Percentiles rank a stretch among this genome's conserved stretches.
Evolutionary conservation across 1,284 basidiomycete genomes (phyloP).

Genomic region (Exobasidium rhododendri): DNA sequence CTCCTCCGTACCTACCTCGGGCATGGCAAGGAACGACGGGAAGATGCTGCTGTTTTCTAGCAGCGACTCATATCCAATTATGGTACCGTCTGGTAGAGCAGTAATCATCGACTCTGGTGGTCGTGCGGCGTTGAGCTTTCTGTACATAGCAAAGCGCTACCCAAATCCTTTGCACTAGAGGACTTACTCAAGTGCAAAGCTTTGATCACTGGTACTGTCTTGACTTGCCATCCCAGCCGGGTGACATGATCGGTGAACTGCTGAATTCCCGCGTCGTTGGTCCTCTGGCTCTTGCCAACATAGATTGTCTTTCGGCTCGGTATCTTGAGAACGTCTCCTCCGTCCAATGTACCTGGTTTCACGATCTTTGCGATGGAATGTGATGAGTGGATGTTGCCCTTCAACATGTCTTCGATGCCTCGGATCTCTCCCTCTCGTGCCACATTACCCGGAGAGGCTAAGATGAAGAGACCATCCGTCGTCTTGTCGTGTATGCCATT

Average conservation of each 20-base stretch:
- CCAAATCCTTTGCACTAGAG: too few species aligned
- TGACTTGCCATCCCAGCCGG: constrained; percentile 14
- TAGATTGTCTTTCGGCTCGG: constrained; percentile 17
- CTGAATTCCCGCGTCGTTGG: constrained; percentile 19
- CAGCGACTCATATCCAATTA: constrained; percentile 18
- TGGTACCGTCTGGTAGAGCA: constrained; percentile 25
- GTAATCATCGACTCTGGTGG: constrained; percentile 22
- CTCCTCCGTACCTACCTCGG: constrained; percentile 11
- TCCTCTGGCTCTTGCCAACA: constrained; percentile 16
- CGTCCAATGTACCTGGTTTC: constrained; percentile 23
- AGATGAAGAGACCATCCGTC: constrained; percentile 8
- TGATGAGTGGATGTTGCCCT: not conserved
- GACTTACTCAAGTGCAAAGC: constrained; percentile 27
- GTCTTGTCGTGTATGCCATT: not conserved
- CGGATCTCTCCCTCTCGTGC: constrained; percentile 14
- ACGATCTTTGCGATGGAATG: constrained; percentile 8
- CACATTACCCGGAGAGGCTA: constrained; percentile 15
- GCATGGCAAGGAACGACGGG: constrained; percentile 15
- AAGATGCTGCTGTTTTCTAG: constrained; percentile 21
- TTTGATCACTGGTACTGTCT: constrained; percentile 20
- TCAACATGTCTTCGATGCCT: not conserved
- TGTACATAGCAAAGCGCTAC: too few species aligned
- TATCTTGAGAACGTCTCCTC: constrained; percentile 27
- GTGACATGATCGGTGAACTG: constrained; percentile 15
- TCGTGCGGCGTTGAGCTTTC: not conserved